Conservation (phyloP, 1,139 yeast genomes). For the Debaryomyces subglobosus region DNA sequence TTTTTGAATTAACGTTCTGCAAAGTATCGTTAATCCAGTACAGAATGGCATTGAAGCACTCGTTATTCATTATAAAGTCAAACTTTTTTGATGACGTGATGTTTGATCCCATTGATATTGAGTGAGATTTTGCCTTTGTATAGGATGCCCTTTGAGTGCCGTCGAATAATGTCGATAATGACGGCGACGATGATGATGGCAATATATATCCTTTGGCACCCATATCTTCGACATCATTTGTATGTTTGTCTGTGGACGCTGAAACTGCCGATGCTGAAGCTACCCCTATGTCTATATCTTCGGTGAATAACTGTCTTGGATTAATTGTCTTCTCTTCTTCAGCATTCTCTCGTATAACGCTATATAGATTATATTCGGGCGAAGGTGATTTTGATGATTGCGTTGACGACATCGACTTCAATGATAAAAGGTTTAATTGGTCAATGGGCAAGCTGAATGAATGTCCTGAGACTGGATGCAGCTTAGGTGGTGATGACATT, state of each 20-base stretch:
- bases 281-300: slow-evolving; percentile 10
- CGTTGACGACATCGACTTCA: slow-evolving; percentile 18
- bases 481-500: slow-evolving; percentile 9
- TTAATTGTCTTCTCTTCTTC: slow-evolving; percentile 34
- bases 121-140: slow-evolving; percentile 8
- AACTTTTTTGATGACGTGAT: slow-evolving; percentile 13
- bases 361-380: slow-evolving; percentile 13
- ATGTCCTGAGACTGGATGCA: slow-evolving; percentile 1
- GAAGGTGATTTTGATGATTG: slow-evolving; percentile 15
- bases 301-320: slow-evolving; percentile 35
- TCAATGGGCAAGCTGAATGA: slow-evolving; percentile 26
- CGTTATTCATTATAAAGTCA: slow-evolving; percentile 44
- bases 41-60: slow-evolving; percentile 43
- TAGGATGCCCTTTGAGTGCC: background rate
- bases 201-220: slow-evolving; percentile 11
- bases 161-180: slow-evolving; percentile 14
- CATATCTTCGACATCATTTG: slow-evolving; percentile 3
- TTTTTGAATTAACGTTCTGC: slow-evolving; percentile 14
- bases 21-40: slow-evolving; percentile 38
- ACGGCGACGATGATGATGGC: slow-evolving; percentile 14
- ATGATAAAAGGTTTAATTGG: slow-evolving; percentile 33
- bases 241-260: slow-evolving; percentile 12
- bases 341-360: slow-evolving; percentile 7
- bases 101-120: slow-evolving; percentile 10
- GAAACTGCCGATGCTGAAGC: slow-evolving; percentile 17